These are phyloP conservation scores for Acanthamoeba castellanii DNA, from an alignment of 208 protist species.

Conservation along the genomic window DNA sequence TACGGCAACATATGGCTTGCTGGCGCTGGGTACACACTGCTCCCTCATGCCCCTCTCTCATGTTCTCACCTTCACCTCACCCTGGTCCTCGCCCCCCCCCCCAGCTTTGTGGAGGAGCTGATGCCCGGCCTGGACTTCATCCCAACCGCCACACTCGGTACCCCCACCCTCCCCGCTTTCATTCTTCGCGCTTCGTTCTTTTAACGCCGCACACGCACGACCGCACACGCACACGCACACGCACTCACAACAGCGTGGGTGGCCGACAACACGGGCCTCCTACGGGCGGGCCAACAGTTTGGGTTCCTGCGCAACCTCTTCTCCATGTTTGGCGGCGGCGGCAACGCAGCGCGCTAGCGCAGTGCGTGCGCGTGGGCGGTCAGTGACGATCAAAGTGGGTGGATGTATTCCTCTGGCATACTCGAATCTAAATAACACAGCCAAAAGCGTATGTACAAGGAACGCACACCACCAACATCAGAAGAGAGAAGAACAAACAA, in stretches of 20 bases:
- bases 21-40: conserved; percentile 1
- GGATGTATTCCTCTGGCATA: no score
- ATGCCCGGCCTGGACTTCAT: conserved; percentile 39
- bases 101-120: conserved; percentile 14
- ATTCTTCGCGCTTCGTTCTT: not conserved
- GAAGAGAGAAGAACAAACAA: no score
- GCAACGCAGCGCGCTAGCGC: no score
- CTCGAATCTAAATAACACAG: no score
- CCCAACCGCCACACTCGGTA: conserved; percentile 54
- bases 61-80: no score
- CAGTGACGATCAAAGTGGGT: no score
- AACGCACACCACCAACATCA: no score
- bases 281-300: not conserved
- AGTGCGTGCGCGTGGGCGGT: no score
- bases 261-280: not conserved
- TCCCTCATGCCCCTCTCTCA: not conserved
- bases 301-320: not conserved
- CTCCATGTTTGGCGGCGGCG: not conserved
- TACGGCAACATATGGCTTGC: conserved; percentile 36
- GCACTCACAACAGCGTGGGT: not conserved
- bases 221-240: no score
- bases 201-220: not conserved
- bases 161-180: not conserved
- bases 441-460: no score
- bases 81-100: no score